Conservation (phyloP, 2,329 filamentous ascomycete species). For the Thermomyces lanuginosus region DNA sequence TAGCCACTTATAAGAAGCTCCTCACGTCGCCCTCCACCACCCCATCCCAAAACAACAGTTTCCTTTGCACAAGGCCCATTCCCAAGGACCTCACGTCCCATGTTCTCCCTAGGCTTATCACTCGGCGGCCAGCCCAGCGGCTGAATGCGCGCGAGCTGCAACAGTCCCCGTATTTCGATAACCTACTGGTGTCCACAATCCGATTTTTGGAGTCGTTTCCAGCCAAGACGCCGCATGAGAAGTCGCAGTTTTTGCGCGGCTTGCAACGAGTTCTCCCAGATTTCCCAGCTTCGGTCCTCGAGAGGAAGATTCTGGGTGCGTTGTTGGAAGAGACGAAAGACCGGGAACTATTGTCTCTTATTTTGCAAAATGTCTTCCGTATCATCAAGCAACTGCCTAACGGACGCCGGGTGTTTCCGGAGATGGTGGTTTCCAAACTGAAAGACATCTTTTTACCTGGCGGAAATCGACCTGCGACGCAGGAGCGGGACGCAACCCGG, state of each 20-base stretch:
- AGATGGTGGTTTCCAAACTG: constrained; percentile 69
- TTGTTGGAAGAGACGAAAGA: constrained; percentile 90
- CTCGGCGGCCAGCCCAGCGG: constrained; percentile 69
- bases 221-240: constrained; percentile 80
- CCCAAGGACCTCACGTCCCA: constrained; percentile 60
- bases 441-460: constrained; percentile 64
- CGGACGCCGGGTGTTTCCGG: constrained; percentile 61
- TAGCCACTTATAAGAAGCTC: constrained; percentile 69
- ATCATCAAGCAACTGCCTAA: constrained; percentile 66
- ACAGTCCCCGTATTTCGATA: constrained; percentile 90
- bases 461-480: constrained; percentile 27
- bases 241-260: constrained; percentile 78
- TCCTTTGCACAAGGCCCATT: constrained; percentile 60
- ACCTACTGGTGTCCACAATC: constrained; percentile 88
- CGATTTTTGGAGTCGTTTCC: constrained; percentile 84
- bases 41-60: constrained; percentile 69
- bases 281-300: constrained; percentile 83
- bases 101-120: constrained; percentile 73
- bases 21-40: constrained; percentile 64
- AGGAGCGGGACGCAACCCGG: constrained; percentile 63
- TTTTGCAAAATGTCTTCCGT: constrained; percentile 83
- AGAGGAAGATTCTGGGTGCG: constrained; percentile 82
- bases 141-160: constrained; percentile 85
- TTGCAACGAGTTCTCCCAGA: constrained; percentile 74
- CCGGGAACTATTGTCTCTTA: constrained; percentile 64